A percentile compares a stretch with the other conserved stretches of the same genome.
Conservation (phyloP, 1,284 basidiomycete genomes). For the Apiotrichum montevideense region DNA sequence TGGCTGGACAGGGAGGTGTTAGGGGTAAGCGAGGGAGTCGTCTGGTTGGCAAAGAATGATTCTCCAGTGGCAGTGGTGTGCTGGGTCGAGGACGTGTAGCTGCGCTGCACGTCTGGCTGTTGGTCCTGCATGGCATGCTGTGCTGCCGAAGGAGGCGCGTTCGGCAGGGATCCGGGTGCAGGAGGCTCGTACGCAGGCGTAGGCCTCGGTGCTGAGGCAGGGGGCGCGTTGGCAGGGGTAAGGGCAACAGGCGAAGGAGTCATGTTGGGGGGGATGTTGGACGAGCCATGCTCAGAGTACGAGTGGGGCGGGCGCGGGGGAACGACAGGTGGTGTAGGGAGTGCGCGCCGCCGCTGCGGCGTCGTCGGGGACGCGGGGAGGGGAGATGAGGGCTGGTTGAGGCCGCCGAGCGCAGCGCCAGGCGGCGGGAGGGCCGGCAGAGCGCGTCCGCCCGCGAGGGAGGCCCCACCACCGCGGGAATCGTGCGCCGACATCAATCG, state of each 20-base stretch:
- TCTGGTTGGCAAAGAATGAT: neutral
- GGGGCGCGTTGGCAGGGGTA: neutral
- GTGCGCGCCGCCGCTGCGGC: neutral
- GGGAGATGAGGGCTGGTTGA: too few species aligned
- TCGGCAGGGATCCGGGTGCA: neutral
- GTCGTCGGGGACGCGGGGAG: neutral
- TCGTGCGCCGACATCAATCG: too few species aligned
- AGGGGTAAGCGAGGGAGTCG: neutral
- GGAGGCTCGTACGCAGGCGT: conserved; percentile 2
- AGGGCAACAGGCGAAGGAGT: neutral
- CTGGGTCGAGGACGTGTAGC: neutral
- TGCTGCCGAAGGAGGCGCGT: too few species aligned
- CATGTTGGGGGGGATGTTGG: neutral
- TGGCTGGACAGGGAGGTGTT: conserved; percentile 1
- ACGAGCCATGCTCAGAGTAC: neutral
- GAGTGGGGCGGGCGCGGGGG: neutral
- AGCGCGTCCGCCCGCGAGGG: neutral
- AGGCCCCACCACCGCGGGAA: too few species aligned
- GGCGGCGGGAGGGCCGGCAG: neutral
- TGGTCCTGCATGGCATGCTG: too few species aligned
- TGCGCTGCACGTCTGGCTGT: neutral
- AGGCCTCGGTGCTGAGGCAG: neutral
- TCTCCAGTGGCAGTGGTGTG: neutral
- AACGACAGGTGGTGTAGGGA: neutral
- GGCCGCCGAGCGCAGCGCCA: too few species aligned